Evolutionary conservation across 345 rosid species (phyloP).

Genomic region (Durio zibethinus): DNA sequence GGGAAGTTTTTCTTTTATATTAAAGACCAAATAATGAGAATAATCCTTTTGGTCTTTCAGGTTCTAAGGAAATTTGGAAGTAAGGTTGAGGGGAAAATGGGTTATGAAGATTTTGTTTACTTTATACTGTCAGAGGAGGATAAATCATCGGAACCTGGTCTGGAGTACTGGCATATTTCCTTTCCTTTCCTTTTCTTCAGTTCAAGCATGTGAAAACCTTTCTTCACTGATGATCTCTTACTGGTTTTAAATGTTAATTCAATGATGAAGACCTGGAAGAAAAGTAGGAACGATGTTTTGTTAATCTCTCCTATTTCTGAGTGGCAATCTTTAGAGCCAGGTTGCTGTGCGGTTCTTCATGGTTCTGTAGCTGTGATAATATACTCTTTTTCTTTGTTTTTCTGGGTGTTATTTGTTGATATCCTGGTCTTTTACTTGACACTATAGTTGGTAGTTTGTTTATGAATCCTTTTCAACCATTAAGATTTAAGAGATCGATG

Average conservation of each 20-base stretch:
- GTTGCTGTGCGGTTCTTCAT: neutral
- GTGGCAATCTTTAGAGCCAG: neutral
- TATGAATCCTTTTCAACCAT: neutral
- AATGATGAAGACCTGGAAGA: neutral
- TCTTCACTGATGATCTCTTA: neutral
- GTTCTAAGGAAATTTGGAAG: slow-evolving; percentile 68
- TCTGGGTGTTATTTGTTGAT: neutral
- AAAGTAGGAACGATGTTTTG: neutral
- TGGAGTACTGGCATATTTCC: slow-evolving; percentile 70
- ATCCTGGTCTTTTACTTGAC: neutral
- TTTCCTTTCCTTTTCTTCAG: neutral
- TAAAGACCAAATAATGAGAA: neutral
- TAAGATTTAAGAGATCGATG: neutral
- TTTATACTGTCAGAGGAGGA: slow-evolving; percentile 93
- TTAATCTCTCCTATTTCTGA: neutral
- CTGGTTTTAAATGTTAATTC: neutral
- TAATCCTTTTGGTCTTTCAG: slow-evolving; percentile 32
- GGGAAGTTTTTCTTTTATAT: neutral
- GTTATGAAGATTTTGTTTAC: slow-evolving; percentile 93
- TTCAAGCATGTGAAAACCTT: neutral
- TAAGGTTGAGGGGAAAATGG: slow-evolving; percentile 76
- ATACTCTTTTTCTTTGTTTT: neutral
- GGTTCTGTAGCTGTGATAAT: neutral
- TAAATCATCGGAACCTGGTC: slow-evolving; percentile 84
- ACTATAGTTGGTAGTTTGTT: neutral